Base-by-base conservation (phyloP, 2,329 filamentous ascomycete genomes). In the Aspergillus luchuensis region DNA sequence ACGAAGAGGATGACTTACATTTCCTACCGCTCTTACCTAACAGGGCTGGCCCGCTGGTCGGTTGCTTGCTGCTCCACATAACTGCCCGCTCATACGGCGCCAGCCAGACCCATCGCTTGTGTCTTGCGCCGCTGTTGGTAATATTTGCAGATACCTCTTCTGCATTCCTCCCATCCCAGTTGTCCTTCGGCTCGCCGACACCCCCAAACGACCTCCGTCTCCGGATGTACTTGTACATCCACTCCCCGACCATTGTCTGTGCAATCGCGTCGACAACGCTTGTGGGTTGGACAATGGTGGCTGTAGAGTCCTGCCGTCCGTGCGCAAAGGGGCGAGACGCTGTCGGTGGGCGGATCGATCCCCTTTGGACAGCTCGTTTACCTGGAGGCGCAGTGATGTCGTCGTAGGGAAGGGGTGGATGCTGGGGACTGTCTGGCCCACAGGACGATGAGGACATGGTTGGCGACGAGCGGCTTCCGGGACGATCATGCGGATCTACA, bases 41-140 rank as follows among this genome's bases (percentile, higher is more conserved):
- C 76, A 99, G 79, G 33, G 93, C 94, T 69, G 87, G 90, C 33
- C 93, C 92, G 68, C 89, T 92, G 8, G 89, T 91, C 15, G 95
- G 95, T 78, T 99, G 95, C 82, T 96, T 97, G 82, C 90, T 96
- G 77, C 94, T 97, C 95, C 95, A 99, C 76, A 99, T 91, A 62
- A 99, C 94, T 11, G 94, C 90, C 64, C 93, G 85, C 78, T 99
- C 95, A 72, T 99, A 98, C 2, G 95, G 95, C 17, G 94, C 95
- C 64, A 99, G 85, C 95, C 95, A 99, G 2, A 99, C 95, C 95
- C 95, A 99, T 75, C 95, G 86, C 80, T 93, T 97, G 75, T 99
- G 95, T 30, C 95, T 80, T 5, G 84, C 90, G 66, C 87, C 87
- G 68, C 84, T 87, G 65, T 81, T 84, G 19, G 80, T 82, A 61